A percentile compares a stretch with the other conserved stretches of the same genome.
Conservation (phyloP, 306 rosid species). For the Calophaca sinica region DNA sequence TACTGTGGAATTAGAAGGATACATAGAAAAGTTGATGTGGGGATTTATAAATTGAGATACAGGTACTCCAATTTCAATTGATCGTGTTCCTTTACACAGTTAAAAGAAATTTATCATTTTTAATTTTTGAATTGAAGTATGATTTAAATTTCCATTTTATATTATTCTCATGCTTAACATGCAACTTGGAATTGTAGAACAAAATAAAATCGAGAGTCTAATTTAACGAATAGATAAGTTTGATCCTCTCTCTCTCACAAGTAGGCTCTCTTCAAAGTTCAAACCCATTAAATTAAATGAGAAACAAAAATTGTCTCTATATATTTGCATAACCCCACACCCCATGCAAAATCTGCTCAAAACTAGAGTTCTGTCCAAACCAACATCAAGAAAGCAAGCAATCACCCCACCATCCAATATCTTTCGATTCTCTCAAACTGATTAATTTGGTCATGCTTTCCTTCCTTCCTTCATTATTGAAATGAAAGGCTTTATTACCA, state of each 20-base stretch:
- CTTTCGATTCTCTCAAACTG: slow-evolving; percentile 5
- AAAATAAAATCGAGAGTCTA: no score
- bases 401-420: slow-evolving; percentile 19
- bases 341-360: neutral
- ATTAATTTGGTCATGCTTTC: slow-evolving; percentile 39
- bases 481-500: neutral
- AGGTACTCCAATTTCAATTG: no score
- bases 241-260: neutral
- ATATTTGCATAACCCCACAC: neutral
- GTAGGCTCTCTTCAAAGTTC: neutral
- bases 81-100: no score
- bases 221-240: neutral
- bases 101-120: no score
- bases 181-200: neutral
- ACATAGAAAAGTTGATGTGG: neutral
- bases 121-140: no score
- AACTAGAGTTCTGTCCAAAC: neutral
- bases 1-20: neutral
- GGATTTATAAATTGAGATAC: neutral
- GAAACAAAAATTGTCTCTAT: slow-evolving; percentile 3
- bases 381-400: slow-evolving; percentile 30
- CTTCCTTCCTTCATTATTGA: neutral
- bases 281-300: neutral
- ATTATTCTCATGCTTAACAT: neutral
- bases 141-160: neutral